These are phyloP conservation scores for Chlorociboria aeruginascens DNA, from an alignment of 495 filamentous ascomycete species.

Conservation along the genomic window DNA sequence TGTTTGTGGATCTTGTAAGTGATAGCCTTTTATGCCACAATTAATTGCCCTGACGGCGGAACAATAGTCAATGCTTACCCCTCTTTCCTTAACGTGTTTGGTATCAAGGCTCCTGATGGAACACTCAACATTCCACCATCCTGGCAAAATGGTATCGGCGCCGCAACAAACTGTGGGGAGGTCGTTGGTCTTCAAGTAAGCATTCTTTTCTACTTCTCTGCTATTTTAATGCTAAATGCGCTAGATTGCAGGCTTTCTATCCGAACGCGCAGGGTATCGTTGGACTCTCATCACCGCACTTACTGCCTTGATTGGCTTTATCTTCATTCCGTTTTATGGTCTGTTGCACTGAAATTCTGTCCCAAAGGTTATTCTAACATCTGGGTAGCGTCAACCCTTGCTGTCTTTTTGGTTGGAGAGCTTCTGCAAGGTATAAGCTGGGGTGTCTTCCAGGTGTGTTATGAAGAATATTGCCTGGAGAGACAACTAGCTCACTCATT, in stretches of 20 bases:
- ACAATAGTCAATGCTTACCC: conserved; percentile 21
- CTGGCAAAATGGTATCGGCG: too few species aligned
- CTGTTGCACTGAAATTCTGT: too few species aligned
- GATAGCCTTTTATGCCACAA: neutral
- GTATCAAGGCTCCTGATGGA: conserved; percentile 21
- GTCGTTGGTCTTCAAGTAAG: too few species aligned
- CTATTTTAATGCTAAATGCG: too few species aligned
- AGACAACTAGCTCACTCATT: conserved; percentile 2
- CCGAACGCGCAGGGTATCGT: too few species aligned
- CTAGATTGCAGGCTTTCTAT: too few species aligned
- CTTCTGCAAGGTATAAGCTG: conserved; percentile 33
- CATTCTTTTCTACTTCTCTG: too few species aligned
- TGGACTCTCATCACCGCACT: too few species aligned
- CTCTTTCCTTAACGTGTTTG: conserved; percentile 18
- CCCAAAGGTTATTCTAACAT: conserved; percentile 26
- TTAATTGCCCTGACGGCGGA: neutral
- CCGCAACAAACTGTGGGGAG: too few species aligned
- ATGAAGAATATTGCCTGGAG: neutral
- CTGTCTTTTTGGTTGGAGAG: conserved; percentile 34
- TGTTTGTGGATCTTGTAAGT: conserved; percentile 17
- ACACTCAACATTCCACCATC: conserved; percentile 23
- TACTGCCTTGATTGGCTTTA: too few species aligned
- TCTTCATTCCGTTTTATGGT: too few species aligned
- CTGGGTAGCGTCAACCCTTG: conserved; percentile 33
- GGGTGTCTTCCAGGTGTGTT: conserved; percentile 30